Percentiles rank a stretch among this genome's conserved stretches.
phyloP scores from a whole-genome alignment of 1,139 yeast genomes.

The Hemisphaericaspora subhashii region DNA sequence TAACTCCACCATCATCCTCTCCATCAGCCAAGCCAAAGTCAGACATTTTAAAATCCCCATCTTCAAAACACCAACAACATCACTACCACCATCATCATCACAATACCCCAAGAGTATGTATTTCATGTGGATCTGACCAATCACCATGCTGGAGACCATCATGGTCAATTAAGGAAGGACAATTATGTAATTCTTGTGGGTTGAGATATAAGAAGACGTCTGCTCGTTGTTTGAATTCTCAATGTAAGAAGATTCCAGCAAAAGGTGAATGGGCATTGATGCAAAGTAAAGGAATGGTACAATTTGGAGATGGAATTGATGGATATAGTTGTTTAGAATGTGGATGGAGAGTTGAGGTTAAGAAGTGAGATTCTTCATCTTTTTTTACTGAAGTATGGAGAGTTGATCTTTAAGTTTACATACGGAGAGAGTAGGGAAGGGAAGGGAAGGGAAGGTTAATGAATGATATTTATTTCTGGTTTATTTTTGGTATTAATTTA shows the following conservation, averaged over 20 bases:
- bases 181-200: slow-evolving; percentile 95
- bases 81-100: slow-evolving; percentile 14
- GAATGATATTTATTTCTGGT: background rate
- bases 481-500: too few species aligned
- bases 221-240: slow-evolving; percentile 76
- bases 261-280: slow-evolving; percentile 93
- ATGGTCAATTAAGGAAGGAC: slow-evolving; percentile 88
- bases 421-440: too few species aligned
- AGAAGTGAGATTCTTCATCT: slow-evolving; percentile 12
- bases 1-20: slow-evolving; percentile 42
- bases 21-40: slow-evolving; percentile 24
- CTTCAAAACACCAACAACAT: slow-evolving; percentile 10
- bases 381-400: background rate
- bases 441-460: background rate
- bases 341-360: slow-evolving; percentile 50
- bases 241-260: slow-evolving; percentile 88
- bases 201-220: slow-evolving; percentile 90
- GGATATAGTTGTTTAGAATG: slow-evolving; percentile 70
- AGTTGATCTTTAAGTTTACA: too few species aligned
- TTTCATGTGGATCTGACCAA: slow-evolving; percentile 87
- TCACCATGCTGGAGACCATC: slow-evolving; percentile 99
- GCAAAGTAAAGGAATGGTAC: slow-evolving; percentile 63
- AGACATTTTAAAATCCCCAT: slow-evolving; percentile 37
- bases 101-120: slow-evolving; percentile 59
- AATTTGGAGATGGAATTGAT: slow-evolving; percentile 43